A percentile compares a stretch with the other conserved stretches of the same genome.
phyloP scores from a whole-genome alignment of 2,329 filamentous ascomycete genomes.

The Trichoderma asperellum region DNA sequence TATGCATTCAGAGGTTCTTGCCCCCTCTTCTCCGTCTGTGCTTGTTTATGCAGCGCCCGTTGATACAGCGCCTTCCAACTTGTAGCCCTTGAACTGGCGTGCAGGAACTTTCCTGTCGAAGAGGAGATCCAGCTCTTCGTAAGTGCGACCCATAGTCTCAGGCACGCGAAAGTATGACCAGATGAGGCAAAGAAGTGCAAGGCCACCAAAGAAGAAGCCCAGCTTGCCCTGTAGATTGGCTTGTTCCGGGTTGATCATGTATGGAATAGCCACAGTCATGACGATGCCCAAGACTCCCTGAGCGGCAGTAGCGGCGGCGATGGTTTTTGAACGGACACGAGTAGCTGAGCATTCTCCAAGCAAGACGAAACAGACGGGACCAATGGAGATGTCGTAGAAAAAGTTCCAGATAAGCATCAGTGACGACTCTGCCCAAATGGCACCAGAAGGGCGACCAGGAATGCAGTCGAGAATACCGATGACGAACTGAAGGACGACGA shows the following conservation, averaged over 20 bases:
- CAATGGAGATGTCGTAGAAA: constrained; percentile 49
- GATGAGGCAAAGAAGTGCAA: constrained; percentile 34
- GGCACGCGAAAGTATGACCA: constrained; percentile 45
- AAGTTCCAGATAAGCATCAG: constrained; percentile 51
- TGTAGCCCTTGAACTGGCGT: constrained; percentile 41
- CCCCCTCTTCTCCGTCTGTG: rapidly evolving
- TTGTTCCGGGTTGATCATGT: constrained; percentile 42
- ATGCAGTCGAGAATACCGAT: constrained; percentile 51
- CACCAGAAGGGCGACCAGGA: constrained; percentile 47
- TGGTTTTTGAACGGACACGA: constrained; percentile 48
- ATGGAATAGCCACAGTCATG: constrained; percentile 40
- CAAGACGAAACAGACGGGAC: constrained; percentile 49
- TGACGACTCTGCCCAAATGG: constrained; percentile 46
- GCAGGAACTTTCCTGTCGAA: constrained; percentile 41
- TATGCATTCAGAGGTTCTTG: not conserved
- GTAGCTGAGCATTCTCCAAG: constrained; percentile 48
- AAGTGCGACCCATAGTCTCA: constrained; percentile 40
- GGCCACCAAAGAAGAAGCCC: constrained; percentile 41
- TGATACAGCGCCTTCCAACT: constrained; percentile 25
- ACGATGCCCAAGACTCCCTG: constrained; percentile 38
- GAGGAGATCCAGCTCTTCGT: constrained; percentile 43
- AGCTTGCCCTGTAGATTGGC: constrained; percentile 44
- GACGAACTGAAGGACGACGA: constrained; percentile 46
- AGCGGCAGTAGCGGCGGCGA: constrained; percentile 45
- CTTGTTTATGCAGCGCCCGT: not conserved